Evolutionary conservation across 1,139 yeast genomes (phyloP).

Genomic region (Nadsonia starkeyi-henricii): DNA sequence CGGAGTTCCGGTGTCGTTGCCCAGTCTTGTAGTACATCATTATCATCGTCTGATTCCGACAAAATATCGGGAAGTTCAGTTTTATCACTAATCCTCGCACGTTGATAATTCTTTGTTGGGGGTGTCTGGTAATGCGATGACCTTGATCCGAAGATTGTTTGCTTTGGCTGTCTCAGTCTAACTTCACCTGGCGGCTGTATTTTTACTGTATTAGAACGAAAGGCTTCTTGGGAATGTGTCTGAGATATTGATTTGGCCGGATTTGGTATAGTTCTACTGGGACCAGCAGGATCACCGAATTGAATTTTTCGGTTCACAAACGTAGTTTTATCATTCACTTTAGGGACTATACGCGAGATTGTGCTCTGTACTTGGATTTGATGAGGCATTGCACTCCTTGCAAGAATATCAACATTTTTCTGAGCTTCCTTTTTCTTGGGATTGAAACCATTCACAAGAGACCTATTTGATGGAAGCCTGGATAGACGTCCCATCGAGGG

Average conservation of each 20-base stretch:
- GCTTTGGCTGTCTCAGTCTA: neutral
- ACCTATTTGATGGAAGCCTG: too few relatives aligned
- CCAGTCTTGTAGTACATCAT: constrained; percentile 50
- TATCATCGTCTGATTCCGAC: constrained; percentile 46
- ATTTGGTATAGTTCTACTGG: too few relatives aligned
- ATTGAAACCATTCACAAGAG: too few relatives aligned
- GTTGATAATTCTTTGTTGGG: constrained; percentile 1
- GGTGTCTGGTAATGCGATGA: constrained; percentile 1
- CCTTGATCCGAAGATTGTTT: neutral
- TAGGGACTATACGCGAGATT: too few relatives aligned
- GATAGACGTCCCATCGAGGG: neutral
- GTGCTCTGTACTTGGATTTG: too few relatives aligned
- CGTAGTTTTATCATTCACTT: too few relatives aligned
- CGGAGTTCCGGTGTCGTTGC: constrained; percentile 54
- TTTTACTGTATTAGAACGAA: neutral
- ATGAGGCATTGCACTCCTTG: too few relatives aligned
- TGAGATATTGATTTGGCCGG: too few relatives aligned
- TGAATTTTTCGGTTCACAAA: too few relatives aligned
- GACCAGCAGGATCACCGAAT: too few relatives aligned
- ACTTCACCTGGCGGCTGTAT: neutral
- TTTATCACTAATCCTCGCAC: constrained; percentile 11
- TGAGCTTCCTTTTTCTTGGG: too few relatives aligned
- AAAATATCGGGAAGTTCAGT: constrained; percentile 32
- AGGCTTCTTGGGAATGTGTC: neutral
- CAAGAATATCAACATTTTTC: too few relatives aligned